phyloP scores from a whole-genome alignment of 306 rosid species.

The Prunus salicina region DNA sequence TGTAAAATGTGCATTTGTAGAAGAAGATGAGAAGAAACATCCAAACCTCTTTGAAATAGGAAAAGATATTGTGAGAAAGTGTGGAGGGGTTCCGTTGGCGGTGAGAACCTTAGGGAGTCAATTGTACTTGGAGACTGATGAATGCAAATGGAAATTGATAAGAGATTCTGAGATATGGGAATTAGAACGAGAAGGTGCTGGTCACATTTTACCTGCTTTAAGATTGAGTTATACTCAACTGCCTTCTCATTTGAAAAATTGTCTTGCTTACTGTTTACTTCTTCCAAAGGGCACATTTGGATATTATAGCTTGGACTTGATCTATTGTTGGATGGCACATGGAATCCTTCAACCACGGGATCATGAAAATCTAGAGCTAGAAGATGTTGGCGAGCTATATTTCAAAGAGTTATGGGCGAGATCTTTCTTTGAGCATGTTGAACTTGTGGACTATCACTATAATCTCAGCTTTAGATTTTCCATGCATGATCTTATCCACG shows the following conservation, averaged over 20 bases:
- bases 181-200: neutral
- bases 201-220: neutral
- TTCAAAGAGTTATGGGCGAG: slow-evolving; percentile 29
- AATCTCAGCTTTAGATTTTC: neutral
- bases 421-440: slow-evolving; percentile 34
- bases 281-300: slow-evolving; percentile 15
- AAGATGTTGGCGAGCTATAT: slow-evolving; percentile 31
- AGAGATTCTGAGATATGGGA: slow-evolving; percentile 9
- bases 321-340: slow-evolving; percentile 50
- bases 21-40: neutral
- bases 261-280: slow-evolving; percentile 27
- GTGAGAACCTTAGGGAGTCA: slow-evolving; percentile 17
- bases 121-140: slow-evolving; percentile 9
- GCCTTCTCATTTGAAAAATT: slow-evolving; percentile 21
- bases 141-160: neutral
- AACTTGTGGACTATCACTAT: neutral
- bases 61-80: neutral
- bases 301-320: slow-evolving; percentile 10
- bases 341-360: slow-evolving; percentile 17
- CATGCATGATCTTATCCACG: slow-evolving; percentile 33
- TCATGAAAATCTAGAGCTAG: neutral
- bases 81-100: slow-evolving; percentile 26
- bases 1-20: neutral
- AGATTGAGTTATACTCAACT: slow-evolving; percentile 20
- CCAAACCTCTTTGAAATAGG: neutral